A percentile compares a stretch with the other conserved stretches of the same genome.
Evolutionary conservation across 2,329 filamentous ascomycete species (phyloP).

Genomic region (Talaromyces verruculosus): DNA sequence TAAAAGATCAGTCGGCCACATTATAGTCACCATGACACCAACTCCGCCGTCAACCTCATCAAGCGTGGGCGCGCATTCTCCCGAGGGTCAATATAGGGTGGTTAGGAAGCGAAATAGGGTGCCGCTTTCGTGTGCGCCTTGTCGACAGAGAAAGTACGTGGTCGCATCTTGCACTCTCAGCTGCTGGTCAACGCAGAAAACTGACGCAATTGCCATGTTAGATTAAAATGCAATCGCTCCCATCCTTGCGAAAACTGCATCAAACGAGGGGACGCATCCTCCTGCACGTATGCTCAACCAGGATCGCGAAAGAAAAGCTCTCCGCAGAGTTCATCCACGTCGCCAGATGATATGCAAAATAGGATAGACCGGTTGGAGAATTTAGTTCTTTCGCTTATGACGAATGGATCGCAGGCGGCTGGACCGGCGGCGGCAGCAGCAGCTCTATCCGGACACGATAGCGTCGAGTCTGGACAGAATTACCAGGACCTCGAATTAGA

Average conservation of each 20-base stretch:
- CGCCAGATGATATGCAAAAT: conserved; percentile 96
- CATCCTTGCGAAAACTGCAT: conserved; percentile 93
- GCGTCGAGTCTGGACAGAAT: conserved; percentile 39
- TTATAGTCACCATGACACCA: conserved; percentile 37
- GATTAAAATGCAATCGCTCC: conserved; percentile 87
- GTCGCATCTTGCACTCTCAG: too few relatives aligned
- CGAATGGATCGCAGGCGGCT: conserved; percentile 69
- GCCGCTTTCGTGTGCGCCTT: conserved; percentile 87
- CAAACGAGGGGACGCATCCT: conserved; percentile 76
- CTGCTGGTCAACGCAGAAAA: conserved; percentile 5
- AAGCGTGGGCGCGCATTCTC: conserved; percentile 70
- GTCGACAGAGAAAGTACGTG: conserved; percentile 82
- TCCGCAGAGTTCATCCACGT: conserved; percentile 56
- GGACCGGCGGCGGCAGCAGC: conserved; percentile 61
- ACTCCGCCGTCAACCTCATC: conserved; percentile 63
- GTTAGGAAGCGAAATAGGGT: conserved; percentile 90
- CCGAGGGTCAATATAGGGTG: conserved; percentile 81
- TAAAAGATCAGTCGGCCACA: background rate
- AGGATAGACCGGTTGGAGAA: conserved; percentile 93
- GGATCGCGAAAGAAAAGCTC: conserved; percentile 69
- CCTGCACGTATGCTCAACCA: conserved; percentile 77
- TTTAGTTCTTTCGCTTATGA: conserved; percentile 90
- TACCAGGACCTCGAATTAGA: conserved; percentile 45
- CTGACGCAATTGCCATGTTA: conserved; percentile 33
- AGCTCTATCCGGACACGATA: conserved; percentile 49